phyloP scores from a whole-genome alignment of 176 grass and related monocot genomes.

The Saccharum officinarum region DNA sequence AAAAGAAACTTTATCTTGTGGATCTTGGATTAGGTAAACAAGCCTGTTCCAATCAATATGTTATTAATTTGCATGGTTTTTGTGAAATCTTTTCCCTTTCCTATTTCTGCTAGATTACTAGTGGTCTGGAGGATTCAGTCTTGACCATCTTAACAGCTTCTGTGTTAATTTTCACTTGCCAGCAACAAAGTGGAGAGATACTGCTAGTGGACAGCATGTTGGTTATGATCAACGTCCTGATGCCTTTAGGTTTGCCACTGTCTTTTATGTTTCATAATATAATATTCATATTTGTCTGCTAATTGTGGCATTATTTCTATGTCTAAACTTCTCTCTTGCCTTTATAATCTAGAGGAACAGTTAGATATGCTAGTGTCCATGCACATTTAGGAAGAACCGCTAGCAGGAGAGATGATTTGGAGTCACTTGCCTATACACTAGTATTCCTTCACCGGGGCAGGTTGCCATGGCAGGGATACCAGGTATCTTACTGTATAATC shows the following conservation, averaged over 20 bases:
- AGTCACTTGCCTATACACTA: conserved; percentile 85
- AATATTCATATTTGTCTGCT: conserved; percentile 3
- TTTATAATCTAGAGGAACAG: conserved; percentile 69
- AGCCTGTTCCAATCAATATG: no score
- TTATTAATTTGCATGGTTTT: conserved; percentile 3
- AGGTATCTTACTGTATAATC: conserved; percentile 47
- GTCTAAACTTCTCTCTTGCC: conserved; percentile 10
- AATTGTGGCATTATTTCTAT: conserved; percentile 12
- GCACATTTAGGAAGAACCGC: conserved; percentile 94
- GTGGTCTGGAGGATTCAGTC: conserved; percentile 9
- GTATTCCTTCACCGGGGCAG: conserved; percentile 89
- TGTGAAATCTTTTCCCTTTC: neutral
- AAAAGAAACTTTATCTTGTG: conserved; percentile 91
- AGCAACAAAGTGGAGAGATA: conserved; percentile 87
- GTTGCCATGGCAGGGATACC: conserved; percentile 93
- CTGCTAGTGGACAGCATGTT: conserved; percentile 60
- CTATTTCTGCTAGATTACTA: neutral
- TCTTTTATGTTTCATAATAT: neutral
- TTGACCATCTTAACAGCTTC: conserved; percentile 21
- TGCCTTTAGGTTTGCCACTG: conserved; percentile 61
- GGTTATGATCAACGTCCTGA: conserved; percentile 91
- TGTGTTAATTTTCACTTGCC: conserved; percentile 35
- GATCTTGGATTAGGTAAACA: conserved; percentile 87
- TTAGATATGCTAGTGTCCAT: conserved; percentile 87
- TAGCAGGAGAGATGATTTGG: conserved; percentile 87